A percentile compares a stretch with the other conserved stretches of the same genome.
Conservation (phyloP, 225 moss, liverwort and hornwort genomes). For the Physcomitrium patens region DNA sequence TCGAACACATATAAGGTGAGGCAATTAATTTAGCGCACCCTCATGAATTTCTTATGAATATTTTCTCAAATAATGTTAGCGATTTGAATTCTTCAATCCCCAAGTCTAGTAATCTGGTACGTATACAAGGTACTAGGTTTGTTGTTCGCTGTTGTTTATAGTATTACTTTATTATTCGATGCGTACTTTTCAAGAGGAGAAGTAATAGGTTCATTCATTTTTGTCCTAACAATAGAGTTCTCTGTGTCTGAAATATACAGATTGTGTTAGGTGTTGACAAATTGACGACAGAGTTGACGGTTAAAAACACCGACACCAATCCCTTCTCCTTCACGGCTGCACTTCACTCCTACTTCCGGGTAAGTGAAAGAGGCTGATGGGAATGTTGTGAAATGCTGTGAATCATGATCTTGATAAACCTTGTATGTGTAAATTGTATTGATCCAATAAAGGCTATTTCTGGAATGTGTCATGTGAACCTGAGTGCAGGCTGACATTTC, state of each 20-base stretch:
- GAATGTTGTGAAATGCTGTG: constrained; percentile 12
- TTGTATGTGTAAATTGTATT: not conserved
- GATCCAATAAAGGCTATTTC: not conserved
- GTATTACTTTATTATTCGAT: not conserved
- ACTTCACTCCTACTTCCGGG: constrained; percentile 89
- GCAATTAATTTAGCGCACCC: constrained; percentile 12
- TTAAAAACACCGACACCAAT: constrained; percentile 77
- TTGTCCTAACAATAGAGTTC: constrained; percentile 11
- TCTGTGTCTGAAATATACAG: constrained; percentile 42
- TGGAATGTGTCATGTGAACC: not conserved
- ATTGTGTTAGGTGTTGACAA: constrained; percentile 71
- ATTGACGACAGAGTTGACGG: constrained; percentile 69
- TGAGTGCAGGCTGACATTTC: constrained; percentile 75
- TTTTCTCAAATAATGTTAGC: not conserved
- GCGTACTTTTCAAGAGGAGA: constrained; percentile 1
- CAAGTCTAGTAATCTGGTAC: not conserved
- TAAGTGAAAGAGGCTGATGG: constrained; percentile 26
- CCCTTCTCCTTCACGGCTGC: constrained; percentile 90
- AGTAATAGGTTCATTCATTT: not conserved
- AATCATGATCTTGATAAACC: not conserved
- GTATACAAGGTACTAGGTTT: not conserved
- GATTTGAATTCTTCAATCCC: not conserved
- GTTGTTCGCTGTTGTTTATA: not conserved
- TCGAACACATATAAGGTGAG: constrained; percentile 71
- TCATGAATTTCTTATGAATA: not conserved